Conservation (phyloP, 208 protist genomes). For the Acanthamoeba sp. region DNA sequence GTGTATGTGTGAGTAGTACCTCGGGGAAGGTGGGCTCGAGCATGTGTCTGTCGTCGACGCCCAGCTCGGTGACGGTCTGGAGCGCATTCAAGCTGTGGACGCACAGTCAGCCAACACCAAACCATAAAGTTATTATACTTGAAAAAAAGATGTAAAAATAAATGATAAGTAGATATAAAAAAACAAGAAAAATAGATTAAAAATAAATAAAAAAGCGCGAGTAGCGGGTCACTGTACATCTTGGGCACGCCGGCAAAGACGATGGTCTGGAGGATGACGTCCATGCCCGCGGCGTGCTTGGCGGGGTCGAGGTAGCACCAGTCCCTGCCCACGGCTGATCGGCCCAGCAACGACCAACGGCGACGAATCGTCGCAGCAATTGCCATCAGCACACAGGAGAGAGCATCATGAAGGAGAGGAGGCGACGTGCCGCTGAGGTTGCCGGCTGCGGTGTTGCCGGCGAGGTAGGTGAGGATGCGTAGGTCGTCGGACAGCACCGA, state of each 20-base stretch:
- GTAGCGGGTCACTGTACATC: no score
- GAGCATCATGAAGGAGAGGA: no score
- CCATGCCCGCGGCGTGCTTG: slow-evolving; percentile 16
- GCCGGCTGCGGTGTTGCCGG: slow-evolving; percentile 2
- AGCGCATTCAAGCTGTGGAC: not conserved
- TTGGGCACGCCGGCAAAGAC: slow-evolving; percentile 27
- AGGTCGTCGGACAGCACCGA: slow-evolving; percentile 1
- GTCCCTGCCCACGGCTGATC: not conserved
- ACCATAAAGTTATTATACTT: not conserved
- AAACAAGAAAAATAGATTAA: not conserved
- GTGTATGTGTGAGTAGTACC: not conserved
- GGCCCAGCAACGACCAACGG: no score
- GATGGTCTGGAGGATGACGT: not conserved
- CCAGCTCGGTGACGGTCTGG: not conserved
- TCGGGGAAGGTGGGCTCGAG: slow-evolving; percentile 26
- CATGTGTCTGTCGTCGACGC: not conserved
- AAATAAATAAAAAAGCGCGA: no score
- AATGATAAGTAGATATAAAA: not conserved
- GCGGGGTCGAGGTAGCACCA: slow-evolving; percentile 26
- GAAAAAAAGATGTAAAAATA: no score
- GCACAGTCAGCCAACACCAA: not conserved
- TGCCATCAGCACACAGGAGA: no score
- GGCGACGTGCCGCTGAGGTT: not conserved
- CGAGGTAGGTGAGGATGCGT: slow-evolving; percentile 18
- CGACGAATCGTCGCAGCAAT: no score